phyloP scores from a whole-genome alignment of 352 stramenopile species.

The Globisporangium irregulare region DNA sequence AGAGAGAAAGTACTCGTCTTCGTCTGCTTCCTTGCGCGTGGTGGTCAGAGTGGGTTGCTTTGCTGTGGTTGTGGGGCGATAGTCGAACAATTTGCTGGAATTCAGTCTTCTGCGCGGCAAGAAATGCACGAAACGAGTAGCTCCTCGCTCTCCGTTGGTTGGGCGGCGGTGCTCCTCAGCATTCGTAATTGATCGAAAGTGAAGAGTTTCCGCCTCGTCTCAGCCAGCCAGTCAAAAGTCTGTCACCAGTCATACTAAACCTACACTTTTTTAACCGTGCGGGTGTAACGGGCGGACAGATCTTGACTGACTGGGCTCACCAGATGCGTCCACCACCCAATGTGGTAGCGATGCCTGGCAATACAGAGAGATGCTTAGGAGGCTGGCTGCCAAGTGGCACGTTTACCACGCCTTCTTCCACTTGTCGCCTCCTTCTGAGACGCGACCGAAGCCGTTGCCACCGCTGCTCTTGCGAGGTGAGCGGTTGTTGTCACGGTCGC shows the following conservation, averaged over 20 bases:
- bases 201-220: background rate
- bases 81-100: background rate
- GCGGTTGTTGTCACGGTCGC: constrained; percentile 21
- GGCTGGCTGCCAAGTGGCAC: background rate
- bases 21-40: background rate
- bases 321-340: background rate
- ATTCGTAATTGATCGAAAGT: background rate
- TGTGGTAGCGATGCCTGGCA: constrained; percentile 2
- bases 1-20: background rate
- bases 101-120: constrained; percentile 7
- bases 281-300: background rate
- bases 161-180: background rate
- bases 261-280: constrained; percentile 9
- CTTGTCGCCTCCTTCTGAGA: constrained; percentile 33
- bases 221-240: background rate
- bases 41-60: background rate
- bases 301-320: constrained; percentile 3
- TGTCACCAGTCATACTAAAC: constrained; percentile 4
- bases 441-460: constrained; percentile 27
- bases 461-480: constrained; percentile 21
- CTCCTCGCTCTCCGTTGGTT: background rate
- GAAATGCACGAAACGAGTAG: constrained; percentile 4
- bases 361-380: background rate
- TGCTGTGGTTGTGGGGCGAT: background rate
- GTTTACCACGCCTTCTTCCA: constrained; percentile 29